Percentiles rank a stretch among this genome's conserved stretches.
Evolutionary conservation across 345 rosid species (phyloP).

Genomic region (Eucalyptus rudis): DNA sequence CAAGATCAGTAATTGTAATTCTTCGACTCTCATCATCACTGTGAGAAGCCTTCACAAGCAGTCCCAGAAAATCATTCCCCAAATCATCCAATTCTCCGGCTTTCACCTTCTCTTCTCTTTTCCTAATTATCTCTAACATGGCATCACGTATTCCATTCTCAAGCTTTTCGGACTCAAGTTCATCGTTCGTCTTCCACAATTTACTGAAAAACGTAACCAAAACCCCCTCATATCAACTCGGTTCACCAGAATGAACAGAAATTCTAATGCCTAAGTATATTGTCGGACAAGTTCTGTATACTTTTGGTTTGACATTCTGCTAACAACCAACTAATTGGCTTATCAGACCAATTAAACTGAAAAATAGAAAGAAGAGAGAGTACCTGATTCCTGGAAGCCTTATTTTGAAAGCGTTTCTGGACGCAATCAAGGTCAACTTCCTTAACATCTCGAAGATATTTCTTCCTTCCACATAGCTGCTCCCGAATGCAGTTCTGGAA

Average conservation of each 20-base stretch:
- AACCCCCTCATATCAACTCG: neutral
- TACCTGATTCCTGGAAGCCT: slow-evolving; percentile 19
- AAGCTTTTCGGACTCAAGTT: neutral
- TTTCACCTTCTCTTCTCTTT: slow-evolving; percentile 2
- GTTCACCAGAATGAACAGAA: neutral
- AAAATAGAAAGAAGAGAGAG: neutral
- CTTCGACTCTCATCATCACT: neutral
- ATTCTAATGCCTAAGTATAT: neutral
- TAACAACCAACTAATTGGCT: neutral
- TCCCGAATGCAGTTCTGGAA: slow-evolving; percentile 40
- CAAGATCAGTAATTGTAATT: neutral
- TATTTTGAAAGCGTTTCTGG: neutral
- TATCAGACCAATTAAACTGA: neutral
- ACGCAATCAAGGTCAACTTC: neutral
- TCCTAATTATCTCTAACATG: neutral
- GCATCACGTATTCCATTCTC: neutral
- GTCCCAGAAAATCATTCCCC: slow-evolving; percentile 16
- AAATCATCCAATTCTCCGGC: neutral
- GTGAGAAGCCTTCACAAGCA: slow-evolving; percentile 2
- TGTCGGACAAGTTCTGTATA: neutral
- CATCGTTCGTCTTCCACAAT: slow-evolving; percentile 3
- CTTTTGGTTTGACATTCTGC: neutral
- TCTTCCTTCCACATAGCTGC: slow-evolving; percentile 29
- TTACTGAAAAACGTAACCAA: slow-evolving; percentile 1
- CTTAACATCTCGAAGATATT: slow-evolving; percentile 17